Percentiles rank a stretch among this genome's conserved stretches.
Evolutionary conservation across 768 basidiomycete genomes (phyloP).

Genomic region (Tubosaeta sp.): DNA sequence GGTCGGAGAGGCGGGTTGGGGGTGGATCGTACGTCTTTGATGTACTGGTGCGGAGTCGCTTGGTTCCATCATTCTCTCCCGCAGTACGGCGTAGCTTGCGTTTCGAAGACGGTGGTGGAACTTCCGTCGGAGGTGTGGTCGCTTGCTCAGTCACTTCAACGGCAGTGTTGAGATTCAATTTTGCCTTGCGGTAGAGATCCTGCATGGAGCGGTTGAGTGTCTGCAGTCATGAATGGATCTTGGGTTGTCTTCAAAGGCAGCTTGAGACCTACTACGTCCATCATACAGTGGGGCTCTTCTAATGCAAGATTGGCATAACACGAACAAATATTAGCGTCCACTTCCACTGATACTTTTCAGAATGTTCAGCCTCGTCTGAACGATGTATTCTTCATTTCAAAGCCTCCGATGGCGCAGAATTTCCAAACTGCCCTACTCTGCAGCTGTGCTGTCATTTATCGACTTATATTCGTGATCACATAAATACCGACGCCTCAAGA

Average conservation of each 20-base stretch:
- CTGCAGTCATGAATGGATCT: slow-evolving; percentile 32
- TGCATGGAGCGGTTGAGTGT: slow-evolving; percentile 79
- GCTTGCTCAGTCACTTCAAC: slow-evolving; percentile 14
- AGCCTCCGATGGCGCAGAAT: slow-evolving; percentile 15
- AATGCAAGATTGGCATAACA: no score
- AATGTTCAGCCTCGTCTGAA: slow-evolving; percentile 18
- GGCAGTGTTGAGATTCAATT: slow-evolving; percentile 59
- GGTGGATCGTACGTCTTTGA: slow-evolving; percentile 58
- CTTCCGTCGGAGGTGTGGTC: background rate
- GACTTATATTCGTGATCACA: slow-evolving; percentile 9
- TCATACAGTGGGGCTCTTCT: no score
- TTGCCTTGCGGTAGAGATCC: slow-evolving; percentile 62
- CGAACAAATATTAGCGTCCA: slow-evolving; percentile 16
- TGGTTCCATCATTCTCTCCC: slow-evolving; percentile 47
- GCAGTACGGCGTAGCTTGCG: slow-evolving; percentile 55
- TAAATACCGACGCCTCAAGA: slow-evolving; percentile 6
- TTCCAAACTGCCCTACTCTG: background rate
- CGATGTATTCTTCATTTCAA: background rate
- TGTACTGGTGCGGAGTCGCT: slow-evolving; percentile 47
- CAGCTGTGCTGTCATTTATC: slow-evolving; percentile 4
- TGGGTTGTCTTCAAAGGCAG: background rate
- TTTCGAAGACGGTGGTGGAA: slow-evolving; percentile 38
- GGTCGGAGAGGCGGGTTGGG: slow-evolving; percentile 68
- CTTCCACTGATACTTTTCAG: slow-evolving; percentile 8
- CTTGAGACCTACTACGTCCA: no score